Percentiles rank a stretch among this genome's conserved stretches.
phyloP scores from a whole-genome alignment of 2,329 filamentous ascomycete genomes.

The Blumeriella jaapii region DNA sequence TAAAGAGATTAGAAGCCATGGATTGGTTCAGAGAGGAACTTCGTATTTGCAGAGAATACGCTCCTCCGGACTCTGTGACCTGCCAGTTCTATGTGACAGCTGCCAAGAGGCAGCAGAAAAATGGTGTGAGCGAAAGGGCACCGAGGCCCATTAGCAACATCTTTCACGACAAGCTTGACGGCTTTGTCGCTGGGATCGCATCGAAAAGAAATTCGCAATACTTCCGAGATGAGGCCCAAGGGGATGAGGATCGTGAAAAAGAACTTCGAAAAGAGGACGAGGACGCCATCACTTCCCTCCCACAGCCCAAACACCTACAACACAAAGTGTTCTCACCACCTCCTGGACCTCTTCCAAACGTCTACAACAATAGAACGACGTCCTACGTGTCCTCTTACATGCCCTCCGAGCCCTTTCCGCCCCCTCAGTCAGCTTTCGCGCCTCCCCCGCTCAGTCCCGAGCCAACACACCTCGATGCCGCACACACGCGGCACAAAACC shows the following conservation, averaged over 20 bases:
- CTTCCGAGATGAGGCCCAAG: conserved; percentile 70
- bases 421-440: conserved; percentile 10
- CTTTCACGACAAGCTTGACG: conserved; percentile 79
- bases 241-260: conserved; percentile 66
- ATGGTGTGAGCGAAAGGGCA: conserved; percentile 32
- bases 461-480: conserved; percentile 14
- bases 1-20: conserved; percentile 85
- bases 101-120: conserved; percentile 38
- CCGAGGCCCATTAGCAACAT: conserved; percentile 58
- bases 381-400: conserved; percentile 17
- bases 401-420: conserved; percentile 11
- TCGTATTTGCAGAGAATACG: conserved; percentile 79
- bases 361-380: conserved; percentile 15
- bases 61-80: conserved; percentile 76
- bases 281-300: conserved; percentile 73
- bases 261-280: conserved; percentile 73
- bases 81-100: conserved; percentile 94
- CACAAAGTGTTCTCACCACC: conserved; percentile 32
- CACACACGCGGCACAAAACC: conserved; percentile 19
- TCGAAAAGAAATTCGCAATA: conserved; percentile 77
- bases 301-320: conserved; percentile 53
- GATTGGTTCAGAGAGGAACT: conserved; percentile 97
- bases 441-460: conserved; percentile 2
- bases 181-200: conserved; percentile 76
- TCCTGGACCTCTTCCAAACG: conserved; percentile 16